These are phyloP conservation scores for Yamadazyma dendronema DNA, from an alignment of 1,139 yeast genomes.

Conservation along the genomic window DNA sequence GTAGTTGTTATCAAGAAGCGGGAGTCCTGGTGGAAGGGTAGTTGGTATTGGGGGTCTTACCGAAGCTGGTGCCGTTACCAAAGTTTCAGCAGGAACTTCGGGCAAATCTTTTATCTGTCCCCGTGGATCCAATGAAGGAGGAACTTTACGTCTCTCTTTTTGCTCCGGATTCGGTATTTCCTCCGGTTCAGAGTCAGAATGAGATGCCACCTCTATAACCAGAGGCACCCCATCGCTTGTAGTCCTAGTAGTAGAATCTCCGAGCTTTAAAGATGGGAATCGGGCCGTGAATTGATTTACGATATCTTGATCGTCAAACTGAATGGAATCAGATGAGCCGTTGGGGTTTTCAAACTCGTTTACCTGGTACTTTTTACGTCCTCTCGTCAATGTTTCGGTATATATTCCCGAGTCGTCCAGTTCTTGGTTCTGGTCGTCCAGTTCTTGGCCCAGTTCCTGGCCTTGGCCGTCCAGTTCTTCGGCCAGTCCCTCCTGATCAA, in stretches of 20 bases:
- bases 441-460: neutral
- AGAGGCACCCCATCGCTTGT: neutral
- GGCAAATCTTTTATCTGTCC: neutral
- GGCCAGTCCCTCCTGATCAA: constrained; percentile 2
- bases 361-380: constrained; percentile 5
- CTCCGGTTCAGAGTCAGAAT: neutral
- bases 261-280: constrained; percentile 13
- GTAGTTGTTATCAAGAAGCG: constrained; percentile 5
- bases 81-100: too few relatives aligned
- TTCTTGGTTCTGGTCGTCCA: neutral
- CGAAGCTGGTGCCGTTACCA: neutral
- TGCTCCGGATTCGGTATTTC: neutral
- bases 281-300: constrained; percentile 11
- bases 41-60: constrained; percentile 22
- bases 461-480: neutral
- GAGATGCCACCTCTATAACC: neutral
- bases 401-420: constrained; percentile 4
- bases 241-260: too few relatives aligned
- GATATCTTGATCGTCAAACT: constrained; percentile 3
- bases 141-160: constrained; percentile 7
- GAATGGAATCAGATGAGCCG: constrained; percentile 6
- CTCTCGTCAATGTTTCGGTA: constrained; percentile 5
- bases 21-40: constrained; percentile 18
- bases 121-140: constrained; percentile 15
- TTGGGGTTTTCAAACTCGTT: neutral